These are phyloP conservation scores for Scenedesmus sp. DNA, from an alignment of 163 green algal species.

Conservation along the genomic window DNA sequence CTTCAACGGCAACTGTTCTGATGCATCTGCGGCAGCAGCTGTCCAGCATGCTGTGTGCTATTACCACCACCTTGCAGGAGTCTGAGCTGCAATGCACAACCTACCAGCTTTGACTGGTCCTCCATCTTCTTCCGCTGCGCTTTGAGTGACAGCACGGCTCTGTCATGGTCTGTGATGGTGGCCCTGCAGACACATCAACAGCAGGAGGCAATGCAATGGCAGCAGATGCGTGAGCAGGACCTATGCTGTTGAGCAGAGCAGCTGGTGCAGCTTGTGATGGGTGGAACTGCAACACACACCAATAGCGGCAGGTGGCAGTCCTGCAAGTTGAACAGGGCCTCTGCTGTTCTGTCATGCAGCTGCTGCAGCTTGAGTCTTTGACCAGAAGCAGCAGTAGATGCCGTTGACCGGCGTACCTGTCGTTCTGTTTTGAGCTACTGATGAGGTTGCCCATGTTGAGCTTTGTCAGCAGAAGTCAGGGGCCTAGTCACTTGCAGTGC, in stretches of 20 bases:
- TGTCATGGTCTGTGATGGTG: constrained; percentile 88
- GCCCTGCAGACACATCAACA: constrained; percentile 24
- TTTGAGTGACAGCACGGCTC: constrained; percentile 88
- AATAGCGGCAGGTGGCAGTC: neutral
- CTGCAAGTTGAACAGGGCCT: no score
- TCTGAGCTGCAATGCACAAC: neutral
- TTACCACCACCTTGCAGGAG: no score
- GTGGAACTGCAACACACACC: no score
- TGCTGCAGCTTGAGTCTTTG: neutral
- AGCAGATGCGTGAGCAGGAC: no score
- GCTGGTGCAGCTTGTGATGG: no score
- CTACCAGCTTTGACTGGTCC: constrained; percentile 86
- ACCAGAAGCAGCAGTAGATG: neutral
- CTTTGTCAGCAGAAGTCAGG: neutral
- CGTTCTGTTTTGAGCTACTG: neutral
- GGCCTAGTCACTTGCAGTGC: neutral
- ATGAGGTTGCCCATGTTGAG: constrained; percentile 26
- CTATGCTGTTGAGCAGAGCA: no score
- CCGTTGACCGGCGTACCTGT: neutral
- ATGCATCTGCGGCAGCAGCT: constrained; percentile 52
- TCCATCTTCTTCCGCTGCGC: constrained; percentile 88
- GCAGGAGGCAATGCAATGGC: neutral
- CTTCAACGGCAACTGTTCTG: constrained; percentile 75
- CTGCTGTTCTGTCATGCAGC: neutral
- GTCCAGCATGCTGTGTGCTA: neutral